These are phyloP conservation scores for Tephrocybe sp. DNA, from an alignment of 768 basidiomycete species.

Conservation along the genomic window DNA sequence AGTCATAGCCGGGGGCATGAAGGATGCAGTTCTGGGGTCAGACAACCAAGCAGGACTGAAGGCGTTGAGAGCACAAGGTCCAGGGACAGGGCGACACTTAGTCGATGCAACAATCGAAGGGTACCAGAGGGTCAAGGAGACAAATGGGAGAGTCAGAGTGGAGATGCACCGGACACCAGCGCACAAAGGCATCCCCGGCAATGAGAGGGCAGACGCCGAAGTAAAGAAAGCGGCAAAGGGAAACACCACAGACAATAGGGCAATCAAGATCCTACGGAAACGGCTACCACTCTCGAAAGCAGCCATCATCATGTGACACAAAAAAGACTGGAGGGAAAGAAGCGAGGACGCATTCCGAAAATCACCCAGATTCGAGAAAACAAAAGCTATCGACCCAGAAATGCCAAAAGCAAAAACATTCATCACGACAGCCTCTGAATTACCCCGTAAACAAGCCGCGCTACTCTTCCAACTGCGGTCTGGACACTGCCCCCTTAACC, in stretches of 20 bases:
- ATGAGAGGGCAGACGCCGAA: not conserved
- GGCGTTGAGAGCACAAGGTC: no score
- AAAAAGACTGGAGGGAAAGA: not conserved
- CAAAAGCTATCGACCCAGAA: conserved; percentile 14
- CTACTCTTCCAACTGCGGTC: no score
- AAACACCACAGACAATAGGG: not conserved
- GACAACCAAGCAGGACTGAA: not conserved
- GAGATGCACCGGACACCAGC: not conserved
- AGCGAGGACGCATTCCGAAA: not conserved
- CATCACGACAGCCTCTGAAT: conserved; percentile 2
- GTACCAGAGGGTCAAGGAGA: not conserved
- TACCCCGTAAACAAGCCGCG: no score
- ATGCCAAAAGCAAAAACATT: no score
- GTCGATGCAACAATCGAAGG: not conserved
- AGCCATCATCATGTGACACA: not conserved
- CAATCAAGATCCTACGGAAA: not conserved
- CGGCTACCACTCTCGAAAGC: not conserved
- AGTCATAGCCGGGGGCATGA: not conserved
- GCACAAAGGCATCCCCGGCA: not conserved
- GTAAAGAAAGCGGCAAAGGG: not conserved
- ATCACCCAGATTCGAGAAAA: not conserved
- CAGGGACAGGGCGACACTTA: not conserved
- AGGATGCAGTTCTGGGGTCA: not conserved
- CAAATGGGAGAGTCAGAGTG: not conserved
- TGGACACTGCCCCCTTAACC: no score